These are phyloP conservation scores for Suillus ampliporus DNA, from an alignment of 768 basidiomycete species.

Conservation along the genomic window DNA sequence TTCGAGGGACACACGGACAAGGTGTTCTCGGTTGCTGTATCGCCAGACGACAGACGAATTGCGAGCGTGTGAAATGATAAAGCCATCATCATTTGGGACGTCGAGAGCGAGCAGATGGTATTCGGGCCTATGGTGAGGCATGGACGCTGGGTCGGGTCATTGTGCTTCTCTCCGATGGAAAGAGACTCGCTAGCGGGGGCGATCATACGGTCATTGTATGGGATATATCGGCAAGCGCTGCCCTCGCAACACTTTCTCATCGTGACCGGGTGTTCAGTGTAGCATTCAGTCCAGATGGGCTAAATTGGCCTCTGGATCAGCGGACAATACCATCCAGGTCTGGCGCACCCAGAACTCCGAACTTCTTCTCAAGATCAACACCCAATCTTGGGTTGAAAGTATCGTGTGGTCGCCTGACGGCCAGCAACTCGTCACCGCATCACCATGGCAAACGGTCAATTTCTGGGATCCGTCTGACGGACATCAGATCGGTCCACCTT, in stretches of 20 bases:
- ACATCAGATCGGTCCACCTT: too few species aligned
- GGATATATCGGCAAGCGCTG: slow-evolving; percentile 71
- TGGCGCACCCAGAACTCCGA: too few species aligned
- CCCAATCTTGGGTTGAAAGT: too few species aligned
- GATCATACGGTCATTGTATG: slow-evolving; percentile 89
- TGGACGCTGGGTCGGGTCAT: slow-evolving; percentile 25
- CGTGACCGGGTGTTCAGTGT: slow-evolving; percentile 88
- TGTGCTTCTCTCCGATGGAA: slow-evolving; percentile 77
- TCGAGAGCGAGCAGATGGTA: slow-evolving; percentile 26
- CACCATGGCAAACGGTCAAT: too few species aligned
- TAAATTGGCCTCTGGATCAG: too few species aligned
- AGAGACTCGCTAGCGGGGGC: slow-evolving; percentile 78
- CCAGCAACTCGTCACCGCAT: too few species aligned
- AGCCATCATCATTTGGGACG: slow-evolving; percentile 32
- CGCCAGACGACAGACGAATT: slow-evolving; percentile 20
- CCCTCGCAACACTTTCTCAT: slow-evolving; percentile 68
- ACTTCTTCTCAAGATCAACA: too few species aligned
- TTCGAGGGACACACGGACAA: neutral
- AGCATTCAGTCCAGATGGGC: slow-evolving; percentile 84
- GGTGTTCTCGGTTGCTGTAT: slow-evolving; percentile 18
- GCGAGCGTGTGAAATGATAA: slow-evolving; percentile 13
- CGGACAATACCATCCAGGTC: too few species aligned
- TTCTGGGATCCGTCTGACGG: too few species aligned
- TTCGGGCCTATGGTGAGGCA: slow-evolving; percentile 24
- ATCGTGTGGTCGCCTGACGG: too few species aligned